phyloP scores from a whole-genome alignment of 2,329 filamentous ascomycete species.

The Ustulina deusta region DNA sequence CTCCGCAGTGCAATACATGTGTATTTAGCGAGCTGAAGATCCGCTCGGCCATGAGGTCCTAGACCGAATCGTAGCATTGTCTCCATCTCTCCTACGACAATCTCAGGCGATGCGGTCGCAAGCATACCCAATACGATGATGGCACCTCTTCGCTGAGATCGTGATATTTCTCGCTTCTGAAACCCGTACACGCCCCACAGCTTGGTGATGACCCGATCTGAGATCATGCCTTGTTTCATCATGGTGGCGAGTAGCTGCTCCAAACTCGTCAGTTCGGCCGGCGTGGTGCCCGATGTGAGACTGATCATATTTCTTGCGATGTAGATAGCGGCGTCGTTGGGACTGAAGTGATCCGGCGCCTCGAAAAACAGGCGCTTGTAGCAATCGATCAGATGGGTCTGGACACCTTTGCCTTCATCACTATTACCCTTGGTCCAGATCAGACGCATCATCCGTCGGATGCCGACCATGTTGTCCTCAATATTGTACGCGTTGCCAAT shows the following conservation, averaged over 20 bases:
- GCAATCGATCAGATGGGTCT: constrained; percentile 95
- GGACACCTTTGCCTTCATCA: constrained; percentile 97
- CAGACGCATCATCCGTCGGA: constrained; percentile 92
- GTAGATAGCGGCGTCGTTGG: constrained; percentile 93
- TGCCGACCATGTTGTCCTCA: constrained; percentile 90
- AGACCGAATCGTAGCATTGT: constrained; percentile 92
- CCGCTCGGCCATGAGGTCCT: constrained; percentile 80
- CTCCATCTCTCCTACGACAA: constrained; percentile 95
- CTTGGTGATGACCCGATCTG: constrained; percentile 87
- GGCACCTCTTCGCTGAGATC: constrained; percentile 87
- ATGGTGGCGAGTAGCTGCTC: constrained; percentile 96
- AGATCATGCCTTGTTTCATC: constrained; percentile 93
- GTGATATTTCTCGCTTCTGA: constrained; percentile 92
- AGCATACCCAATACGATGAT: constrained; percentile 99
- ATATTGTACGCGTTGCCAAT: constrained; percentile 96
- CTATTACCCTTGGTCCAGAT: constrained; percentile 99
- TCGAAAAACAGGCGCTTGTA: constrained; percentile 97
- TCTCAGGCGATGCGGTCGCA: constrained; percentile 89
- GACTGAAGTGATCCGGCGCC: constrained; percentile 86
- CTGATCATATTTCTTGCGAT: constrained; percentile 99
- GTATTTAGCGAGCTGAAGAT: constrained; percentile 91
- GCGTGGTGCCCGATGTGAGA: constrained; percentile 93
- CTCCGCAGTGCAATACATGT: constrained; percentile 93
- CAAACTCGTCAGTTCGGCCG: constrained; percentile 92
- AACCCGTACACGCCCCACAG: constrained; percentile 98